phyloP scores from a whole-genome alignment of 169 alveolate species.

The Plasmodium relictum region DNA sequence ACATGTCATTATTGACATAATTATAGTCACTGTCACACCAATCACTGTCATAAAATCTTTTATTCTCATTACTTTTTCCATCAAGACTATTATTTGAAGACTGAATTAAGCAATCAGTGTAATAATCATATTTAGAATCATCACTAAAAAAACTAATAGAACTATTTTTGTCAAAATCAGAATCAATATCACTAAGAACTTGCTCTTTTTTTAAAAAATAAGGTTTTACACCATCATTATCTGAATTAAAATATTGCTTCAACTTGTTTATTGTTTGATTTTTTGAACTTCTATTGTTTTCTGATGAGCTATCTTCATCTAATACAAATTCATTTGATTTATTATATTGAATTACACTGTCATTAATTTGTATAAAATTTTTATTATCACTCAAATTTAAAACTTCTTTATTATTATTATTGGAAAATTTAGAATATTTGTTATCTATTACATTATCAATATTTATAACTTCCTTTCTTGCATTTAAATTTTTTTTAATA shows the following conservation, averaged over 20 bases:
- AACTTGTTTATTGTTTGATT: slow-evolving; percentile 7
- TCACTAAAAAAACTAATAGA: slow-evolving; percentile 64
- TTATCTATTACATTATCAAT: slow-evolving; percentile 16
- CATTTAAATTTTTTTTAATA: neutral
- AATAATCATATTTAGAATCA: slow-evolving; percentile 34
- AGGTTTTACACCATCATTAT: neutral
- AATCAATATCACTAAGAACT: slow-evolving; percentile 15
- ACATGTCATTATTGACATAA: neutral
- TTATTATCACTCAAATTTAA: neutral
- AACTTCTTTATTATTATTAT: neutral
- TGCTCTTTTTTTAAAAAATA: slow-evolving; percentile 5
- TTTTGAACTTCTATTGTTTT: neutral
- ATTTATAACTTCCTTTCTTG: slow-evolving; percentile 29
- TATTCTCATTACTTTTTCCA: neutral
- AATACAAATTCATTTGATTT: slow-evolving; percentile 18
- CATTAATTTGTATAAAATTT: slow-evolving; percentile 12
- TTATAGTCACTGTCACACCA: neutral
- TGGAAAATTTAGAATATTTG: neutral
- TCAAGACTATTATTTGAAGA: neutral
- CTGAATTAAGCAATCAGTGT: slow-evolving; percentile 8
- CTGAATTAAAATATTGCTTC: slow-evolving; percentile 14
- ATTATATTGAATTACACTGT: neutral
- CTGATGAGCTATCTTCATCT: neutral
- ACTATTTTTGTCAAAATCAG: slow-evolving; percentile 55
- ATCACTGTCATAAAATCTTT: neutral